A percentile compares a stretch with the other conserved stretches of the same genome.
Conservation (phyloP, 1,139 yeast genomes). For the Hanseniaspora gamundiae region DNA sequence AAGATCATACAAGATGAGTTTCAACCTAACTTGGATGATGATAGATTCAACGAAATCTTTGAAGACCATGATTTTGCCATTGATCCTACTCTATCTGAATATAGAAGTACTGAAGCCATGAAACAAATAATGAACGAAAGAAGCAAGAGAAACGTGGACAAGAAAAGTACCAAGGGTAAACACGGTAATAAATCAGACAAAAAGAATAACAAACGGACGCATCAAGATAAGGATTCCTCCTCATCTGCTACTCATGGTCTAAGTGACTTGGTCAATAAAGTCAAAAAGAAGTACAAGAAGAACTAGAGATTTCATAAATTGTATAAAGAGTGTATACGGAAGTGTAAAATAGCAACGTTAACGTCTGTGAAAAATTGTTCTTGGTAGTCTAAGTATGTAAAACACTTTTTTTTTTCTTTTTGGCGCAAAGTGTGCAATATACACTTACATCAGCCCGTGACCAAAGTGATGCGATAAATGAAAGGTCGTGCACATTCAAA, state of each 20-base stretch:
- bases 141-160: constrained; percentile 36
- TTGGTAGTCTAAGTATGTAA: too few species aligned
- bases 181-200: constrained; percentile 9
- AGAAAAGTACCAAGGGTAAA: constrained; percentile 16
- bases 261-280: constrained; percentile 17
- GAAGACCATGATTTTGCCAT: constrained; percentile 87
- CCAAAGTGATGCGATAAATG: too few species aligned
- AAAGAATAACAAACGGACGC: constrained; percentile 2
- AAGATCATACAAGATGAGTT: constrained; percentile 50
- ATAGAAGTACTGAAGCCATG: constrained; percentile 81
- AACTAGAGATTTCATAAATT: too few species aligned
- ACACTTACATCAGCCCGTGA: too few species aligned
- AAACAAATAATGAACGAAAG: constrained; percentile 67
- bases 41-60: constrained; percentile 78
- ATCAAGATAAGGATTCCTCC: not conserved
- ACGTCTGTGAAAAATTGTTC: too few species aligned
- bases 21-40: constrained; percentile 59
- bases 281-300: constrained; percentile 17
- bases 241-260: constrained; percentile 9
- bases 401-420: too few species aligned
- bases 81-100: constrained; percentile 81
- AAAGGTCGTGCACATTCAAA: too few species aligned
- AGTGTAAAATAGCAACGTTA: too few species aligned
- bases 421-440: too few species aligned
- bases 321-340: too few species aligned